Evolutionary conservation across 2,329 filamentous ascomycete species (phyloP).

Genomic region (Penicillium brasilianum): DNA sequence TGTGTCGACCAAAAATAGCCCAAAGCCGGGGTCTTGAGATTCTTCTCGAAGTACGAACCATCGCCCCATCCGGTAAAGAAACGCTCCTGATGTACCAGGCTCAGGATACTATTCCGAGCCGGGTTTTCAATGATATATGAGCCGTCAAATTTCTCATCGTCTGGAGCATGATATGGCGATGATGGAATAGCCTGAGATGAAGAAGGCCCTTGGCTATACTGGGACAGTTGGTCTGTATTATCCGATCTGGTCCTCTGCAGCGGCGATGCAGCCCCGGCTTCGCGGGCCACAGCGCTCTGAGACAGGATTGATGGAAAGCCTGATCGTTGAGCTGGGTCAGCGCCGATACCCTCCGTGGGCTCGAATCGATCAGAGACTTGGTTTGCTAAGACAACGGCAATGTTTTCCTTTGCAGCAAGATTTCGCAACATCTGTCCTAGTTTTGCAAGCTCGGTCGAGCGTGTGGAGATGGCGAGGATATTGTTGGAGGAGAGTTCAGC

Average conservation of each 20-base stretch:
- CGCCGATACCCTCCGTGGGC: constrained; percentile 24
- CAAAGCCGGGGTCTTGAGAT: constrained; percentile 78
- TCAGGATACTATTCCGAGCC: constrained; percentile 60
- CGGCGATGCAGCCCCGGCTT: constrained; percentile 28
- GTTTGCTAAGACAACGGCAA: constrained; percentile 91
- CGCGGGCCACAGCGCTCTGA: constrained; percentile 24
- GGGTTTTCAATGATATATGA: constrained; percentile 47
- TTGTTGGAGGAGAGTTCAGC: constrained; percentile 67
- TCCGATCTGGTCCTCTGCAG: constrained; percentile 22
- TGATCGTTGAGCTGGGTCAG: constrained; percentile 8
- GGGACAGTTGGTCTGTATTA: constrained; percentile 21
- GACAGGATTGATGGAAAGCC: constrained; percentile 18
- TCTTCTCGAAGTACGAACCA: constrained; percentile 44
- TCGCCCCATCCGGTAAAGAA: constrained; percentile 98
- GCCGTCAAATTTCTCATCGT: constrained; percentile 38
- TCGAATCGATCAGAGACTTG: constrained; percentile 90
- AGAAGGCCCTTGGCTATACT: constrained; percentile 23
- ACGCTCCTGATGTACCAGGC: constrained; percentile 85
- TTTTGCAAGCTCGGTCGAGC: constrained; percentile 76
- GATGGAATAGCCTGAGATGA: constrained; percentile 37
- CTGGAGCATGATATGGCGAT: constrained; percentile 35
- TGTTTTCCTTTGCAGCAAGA: constrained; percentile 72
- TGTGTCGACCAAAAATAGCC: constrained; percentile 92
- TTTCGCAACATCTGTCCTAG: constrained; percentile 75
- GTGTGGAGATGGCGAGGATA: constrained; percentile 67